Evolutionary conservation across 805 yeast species (phyloP), one percentile per base, ranked within the genome.

Genomic region (Kodamaea nitidulidarum): DNA sequence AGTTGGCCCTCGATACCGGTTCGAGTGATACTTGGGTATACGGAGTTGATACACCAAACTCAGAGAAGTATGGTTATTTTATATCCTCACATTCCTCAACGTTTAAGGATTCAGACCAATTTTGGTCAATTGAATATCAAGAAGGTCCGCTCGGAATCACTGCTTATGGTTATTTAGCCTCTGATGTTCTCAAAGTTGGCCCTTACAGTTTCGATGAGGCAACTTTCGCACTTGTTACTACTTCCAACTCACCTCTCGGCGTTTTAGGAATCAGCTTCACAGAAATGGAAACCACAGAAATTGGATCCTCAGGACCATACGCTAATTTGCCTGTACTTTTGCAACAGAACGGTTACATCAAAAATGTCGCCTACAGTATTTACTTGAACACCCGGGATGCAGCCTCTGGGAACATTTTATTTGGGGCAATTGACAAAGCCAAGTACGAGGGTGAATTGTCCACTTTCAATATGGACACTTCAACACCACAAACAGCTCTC

Each of bases 1-100:
- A 65, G 7, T 77, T 83, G 7, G 55, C 80, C 22, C 56, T 84
- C n/a, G 93, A 84, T 51, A 84, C 90, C 1, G 93, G 91, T 2
- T 81, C 88, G 0, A 73, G 84, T 0, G 91, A 84, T 55, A 59
- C 84, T 14, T 82, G 87, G 86, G 76, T 82, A 9, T 27, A 27
- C 10, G 31, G 16, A 3, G 12, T 14, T 9, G 16, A 7, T 7
- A 14, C 10, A 10, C 15, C 10, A 4, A 4, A 12, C 16, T 10
- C 15, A 7, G 12, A 27, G 16, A 44, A 43, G 22, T 40, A 39
- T 29, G 58, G 56, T 12, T 43, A 51, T 6, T 58, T 50, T 38
- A 43, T 54, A 39, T 32, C 39, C 17, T 21, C 44, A 4, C 18
- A 28, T 3, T 52, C 59, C 2, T 29, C 48, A 8, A 41, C 56